Conservation (phyloP, 306 rosid species). For the Acacia confusa region DNA sequence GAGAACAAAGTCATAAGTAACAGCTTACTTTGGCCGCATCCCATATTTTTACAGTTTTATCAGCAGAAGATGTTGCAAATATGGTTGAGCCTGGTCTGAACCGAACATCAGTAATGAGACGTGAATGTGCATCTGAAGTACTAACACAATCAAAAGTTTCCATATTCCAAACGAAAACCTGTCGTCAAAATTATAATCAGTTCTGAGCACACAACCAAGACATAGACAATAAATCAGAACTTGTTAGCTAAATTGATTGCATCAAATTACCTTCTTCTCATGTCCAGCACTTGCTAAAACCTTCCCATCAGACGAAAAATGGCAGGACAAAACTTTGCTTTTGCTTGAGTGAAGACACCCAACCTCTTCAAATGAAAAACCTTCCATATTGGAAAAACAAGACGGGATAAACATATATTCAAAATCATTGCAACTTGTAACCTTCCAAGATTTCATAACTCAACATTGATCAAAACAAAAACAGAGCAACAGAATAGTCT, state of each 20-base stretch:
- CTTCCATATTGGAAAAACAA: slow-evolving; percentile 34
- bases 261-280: slow-evolving; percentile 56
- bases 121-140: slow-evolving; percentile 51
- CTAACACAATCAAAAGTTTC: slow-evolving; percentile 41
- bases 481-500: neutral
- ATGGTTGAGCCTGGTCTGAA: slow-evolving; percentile 52
- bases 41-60: slow-evolving; percentile 62
- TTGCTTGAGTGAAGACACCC: slow-evolving; percentile 49
- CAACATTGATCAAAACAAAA: neutral
- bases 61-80: slow-evolving; percentile 74
- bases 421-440: neutral
- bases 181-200: slow-evolving; percentile 34
- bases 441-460: slow-evolving; percentile 8
- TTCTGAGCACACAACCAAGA: slow-evolving; percentile 27
- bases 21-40: slow-evolving; percentile 57
- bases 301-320: slow-evolving; percentile 67
- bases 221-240: slow-evolving; percentile 18
- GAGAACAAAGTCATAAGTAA: slow-evolving; percentile 23
- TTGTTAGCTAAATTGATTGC: slow-evolving; percentile 16
- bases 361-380: slow-evolving; percentile 50
- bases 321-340: slow-evolving; percentile 53
- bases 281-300: slow-evolving; percentile 60
- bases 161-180: slow-evolving; percentile 67
- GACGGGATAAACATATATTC: slow-evolving; percentile 16
- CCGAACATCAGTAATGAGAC: slow-evolving; percentile 61